A percentile compares a stretch with the other conserved stretches of the same genome.
Evolutionary conservation across 1,284 basidiomycete genomes (phyloP).

Genomic region (Schizopora paradoxa): DNA sequence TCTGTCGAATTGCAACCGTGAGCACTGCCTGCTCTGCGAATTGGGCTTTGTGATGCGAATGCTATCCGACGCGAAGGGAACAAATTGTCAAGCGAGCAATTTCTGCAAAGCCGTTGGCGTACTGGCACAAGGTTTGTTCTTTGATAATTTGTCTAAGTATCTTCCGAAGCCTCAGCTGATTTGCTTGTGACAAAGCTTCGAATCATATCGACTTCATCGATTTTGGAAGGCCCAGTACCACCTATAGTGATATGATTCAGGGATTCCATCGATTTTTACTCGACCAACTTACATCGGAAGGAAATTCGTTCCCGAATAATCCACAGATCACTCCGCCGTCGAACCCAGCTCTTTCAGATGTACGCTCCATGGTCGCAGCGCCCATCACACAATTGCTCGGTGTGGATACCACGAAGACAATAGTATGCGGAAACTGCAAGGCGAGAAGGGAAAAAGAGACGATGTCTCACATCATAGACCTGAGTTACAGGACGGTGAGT

Average conservation of each 20-base stretch:
- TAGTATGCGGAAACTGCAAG: slow-evolving; percentile 75
- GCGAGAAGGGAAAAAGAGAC: slow-evolving; percentile 66
- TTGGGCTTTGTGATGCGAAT: slow-evolving; percentile 93
- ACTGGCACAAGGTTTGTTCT: slow-evolving; percentile 60
- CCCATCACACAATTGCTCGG: slow-evolving; percentile 81
- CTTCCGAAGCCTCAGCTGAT: neutral
- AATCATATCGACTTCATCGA: slow-evolving; percentile 89
- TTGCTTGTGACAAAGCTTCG: slow-evolving; percentile 39
- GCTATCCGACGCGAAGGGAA: slow-evolving; percentile 92
- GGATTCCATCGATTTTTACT: slow-evolving; percentile 92
- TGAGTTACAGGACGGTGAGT: slow-evolving; percentile 77
- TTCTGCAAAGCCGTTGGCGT: slow-evolving; percentile 91
- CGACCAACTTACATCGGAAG: slow-evolving; percentile 72
- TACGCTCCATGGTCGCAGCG: slow-evolving; percentile 40
- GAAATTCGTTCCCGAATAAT: slow-evolving; percentile 58
- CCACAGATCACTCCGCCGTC: slow-evolving; percentile 42
- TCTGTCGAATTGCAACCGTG: slow-evolving; percentile 77
- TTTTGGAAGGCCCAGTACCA: slow-evolving; percentile 68
- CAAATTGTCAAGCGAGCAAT: slow-evolving; percentile 95
- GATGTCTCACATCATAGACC: slow-evolving; percentile 78
- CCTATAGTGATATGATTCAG: slow-evolving; percentile 89
- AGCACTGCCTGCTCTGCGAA: slow-evolving; percentile 94
- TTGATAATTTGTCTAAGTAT: slow-evolving; percentile 4
- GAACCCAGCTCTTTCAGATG: slow-evolving; percentile 24
- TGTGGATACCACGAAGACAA: slow-evolving; percentile 68